These are phyloP conservation scores for Claviceps paspali DNA, from an alignment of 2,329 filamentous ascomycete genomes.

Conservation along the genomic window DNA sequence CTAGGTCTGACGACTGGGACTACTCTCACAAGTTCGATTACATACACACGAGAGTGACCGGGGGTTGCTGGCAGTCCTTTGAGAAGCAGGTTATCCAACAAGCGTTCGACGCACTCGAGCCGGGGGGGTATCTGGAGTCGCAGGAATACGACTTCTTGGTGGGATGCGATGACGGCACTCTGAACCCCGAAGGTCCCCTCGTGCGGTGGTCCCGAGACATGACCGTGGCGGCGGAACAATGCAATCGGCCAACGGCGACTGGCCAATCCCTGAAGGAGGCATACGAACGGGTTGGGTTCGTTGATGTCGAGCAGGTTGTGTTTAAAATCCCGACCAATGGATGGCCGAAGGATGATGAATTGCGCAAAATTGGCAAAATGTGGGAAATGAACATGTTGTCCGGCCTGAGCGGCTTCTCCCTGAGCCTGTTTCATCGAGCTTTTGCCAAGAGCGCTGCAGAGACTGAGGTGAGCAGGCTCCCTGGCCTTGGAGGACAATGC, in stretches of 20 bases:
- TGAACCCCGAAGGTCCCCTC: constrained; percentile 23
- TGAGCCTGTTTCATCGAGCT: constrained; percentile 25
- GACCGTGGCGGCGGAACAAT: constrained; percentile 20
- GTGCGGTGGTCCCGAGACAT: constrained; percentile 26
- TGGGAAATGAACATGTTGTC: constrained; percentile 29
- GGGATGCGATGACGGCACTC: constrained; percentile 29
- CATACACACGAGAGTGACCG: constrained; percentile 34
- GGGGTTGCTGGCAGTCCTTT: constrained; percentile 34
- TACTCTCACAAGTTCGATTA: constrained; percentile 40
- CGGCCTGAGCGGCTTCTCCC: constrained; percentile 29
- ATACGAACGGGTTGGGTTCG: constrained; percentile 35
- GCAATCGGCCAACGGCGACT: constrained; percentile 23
- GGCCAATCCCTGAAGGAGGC: constrained; percentile 19
- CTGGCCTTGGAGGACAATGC: too few species aligned
- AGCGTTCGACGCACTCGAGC: constrained; percentile 31
- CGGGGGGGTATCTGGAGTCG: constrained; percentile 40
- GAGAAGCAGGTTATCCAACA: constrained; percentile 34
- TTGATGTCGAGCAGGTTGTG: constrained; percentile 34
- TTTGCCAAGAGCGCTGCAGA: constrained; percentile 26
- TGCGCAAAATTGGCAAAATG: constrained; percentile 28
- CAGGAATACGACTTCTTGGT: constrained; percentile 29
- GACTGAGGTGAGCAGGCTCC: constrained; percentile 27
- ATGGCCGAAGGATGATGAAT: constrained; percentile 32
- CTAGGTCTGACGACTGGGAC: constrained; percentile 32
- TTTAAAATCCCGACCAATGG: constrained; percentile 39